Conservation (phyloP, 257 asterid genomes). For the Fraxinus cuspidata region DNA sequence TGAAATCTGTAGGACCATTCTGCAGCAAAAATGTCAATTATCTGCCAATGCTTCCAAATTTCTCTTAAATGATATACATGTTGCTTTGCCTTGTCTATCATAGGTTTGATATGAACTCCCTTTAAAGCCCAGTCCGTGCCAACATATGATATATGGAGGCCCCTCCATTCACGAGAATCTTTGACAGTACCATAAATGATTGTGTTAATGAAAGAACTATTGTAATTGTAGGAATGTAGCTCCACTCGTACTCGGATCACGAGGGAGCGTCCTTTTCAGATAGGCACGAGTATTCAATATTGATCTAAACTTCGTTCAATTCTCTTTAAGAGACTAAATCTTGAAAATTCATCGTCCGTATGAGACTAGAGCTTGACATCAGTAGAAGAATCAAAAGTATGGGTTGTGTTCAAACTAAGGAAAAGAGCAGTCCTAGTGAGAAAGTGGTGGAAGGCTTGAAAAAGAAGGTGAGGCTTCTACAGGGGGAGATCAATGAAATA, state of each 20-base stretch:
- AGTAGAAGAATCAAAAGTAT: conserved; percentile 24
- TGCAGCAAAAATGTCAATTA: conserved; percentile 16
- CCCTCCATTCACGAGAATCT: conserved; percentile 41
- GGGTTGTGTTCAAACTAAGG: conserved; percentile 66
- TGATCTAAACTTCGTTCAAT: not conserved
- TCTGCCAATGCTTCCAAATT: conserved; percentile 34
- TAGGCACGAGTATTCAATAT: not conserved
- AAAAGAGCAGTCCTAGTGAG: conserved; percentile 30
- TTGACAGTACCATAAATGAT: conserved; percentile 34
- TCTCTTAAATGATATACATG: conserved; percentile 19
- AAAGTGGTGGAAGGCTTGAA: conserved; percentile 55
- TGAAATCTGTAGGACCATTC: conserved; percentile 40
- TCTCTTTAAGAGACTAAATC: no score
- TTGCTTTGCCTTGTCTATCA: conserved; percentile 7
- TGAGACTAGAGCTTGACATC: not conserved
- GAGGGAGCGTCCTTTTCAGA: not conserved
- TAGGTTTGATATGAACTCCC: not conserved
- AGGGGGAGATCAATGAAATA: conserved; percentile 58
- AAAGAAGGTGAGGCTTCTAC: conserved; percentile 51
- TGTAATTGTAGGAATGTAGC: conserved; percentile 13
- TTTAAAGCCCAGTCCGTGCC: conserved; percentile 14
- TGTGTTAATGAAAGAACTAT: conserved; percentile 20
- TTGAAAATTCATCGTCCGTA: not conserved
- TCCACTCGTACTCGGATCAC: not conserved
- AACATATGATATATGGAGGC: conserved; percentile 23